Percentiles rank a stretch among this genome's conserved stretches.
Conservation (phyloP, 2,329 filamentous ascomycete species). For the Verticillium nubilum region DNA sequence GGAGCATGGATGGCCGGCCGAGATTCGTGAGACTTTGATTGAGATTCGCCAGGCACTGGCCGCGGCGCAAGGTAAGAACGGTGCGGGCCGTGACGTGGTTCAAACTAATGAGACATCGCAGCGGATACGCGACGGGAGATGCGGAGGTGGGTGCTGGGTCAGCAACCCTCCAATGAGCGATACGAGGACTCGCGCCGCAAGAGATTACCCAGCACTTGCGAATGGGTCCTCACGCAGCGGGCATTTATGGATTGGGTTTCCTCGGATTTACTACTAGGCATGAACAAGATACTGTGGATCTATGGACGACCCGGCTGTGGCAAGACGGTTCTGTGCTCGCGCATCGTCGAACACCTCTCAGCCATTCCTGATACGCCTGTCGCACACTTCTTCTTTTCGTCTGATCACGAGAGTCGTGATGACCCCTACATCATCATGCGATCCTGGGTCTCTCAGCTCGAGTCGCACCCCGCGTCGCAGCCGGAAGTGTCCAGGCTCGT, state of each 20-base stretch:
- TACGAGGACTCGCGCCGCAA: conserved; percentile 15
- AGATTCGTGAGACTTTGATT: no score
- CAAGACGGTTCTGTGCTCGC: conserved; percentile 26
- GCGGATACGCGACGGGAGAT: conserved; percentile 7
- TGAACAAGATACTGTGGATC: conserved; percentile 22
- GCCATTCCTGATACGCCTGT: background rate
- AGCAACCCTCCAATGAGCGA: conserved; percentile 3
- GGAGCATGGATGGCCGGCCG: background rate
- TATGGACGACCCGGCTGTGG: conserved; percentile 23
- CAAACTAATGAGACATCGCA: background rate
- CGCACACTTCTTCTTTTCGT: conserved; percentile 26
- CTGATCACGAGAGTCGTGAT: conserved; percentile 15
- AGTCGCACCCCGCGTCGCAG: background rate
- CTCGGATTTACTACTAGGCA: background rate
- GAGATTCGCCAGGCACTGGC: background rate
- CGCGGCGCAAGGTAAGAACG: background rate
- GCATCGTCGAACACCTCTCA: conserved; percentile 17
- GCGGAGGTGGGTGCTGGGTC: conserved; percentile 9
- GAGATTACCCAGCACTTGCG: conserved; percentile 20
- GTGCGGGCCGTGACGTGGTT: background rate
- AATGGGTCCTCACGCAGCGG: conserved; percentile 17
- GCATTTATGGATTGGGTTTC: conserved; percentile 13
- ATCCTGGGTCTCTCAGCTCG: conserved; percentile 23
- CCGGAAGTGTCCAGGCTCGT: conserved; percentile 8
- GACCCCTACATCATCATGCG: conserved; percentile 19